Conservation (phyloP, 768 basidiomycete genomes). For the Polyporus arcularius region DNA sequence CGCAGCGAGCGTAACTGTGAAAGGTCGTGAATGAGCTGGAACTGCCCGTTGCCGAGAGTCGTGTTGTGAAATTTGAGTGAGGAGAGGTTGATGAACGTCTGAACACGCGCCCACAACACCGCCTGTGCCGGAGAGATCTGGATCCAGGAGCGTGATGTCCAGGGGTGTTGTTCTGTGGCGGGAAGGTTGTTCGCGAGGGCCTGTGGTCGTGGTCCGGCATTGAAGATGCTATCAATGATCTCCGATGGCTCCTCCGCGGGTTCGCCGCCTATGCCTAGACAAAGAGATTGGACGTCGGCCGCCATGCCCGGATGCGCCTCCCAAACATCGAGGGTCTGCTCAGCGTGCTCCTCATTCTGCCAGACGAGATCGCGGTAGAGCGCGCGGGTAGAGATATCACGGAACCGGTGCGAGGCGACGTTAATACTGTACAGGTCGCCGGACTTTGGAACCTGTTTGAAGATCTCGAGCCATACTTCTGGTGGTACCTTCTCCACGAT, state of each 20-base stretch:
- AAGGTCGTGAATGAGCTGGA: constrained; percentile 38
- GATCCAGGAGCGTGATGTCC: too few species aligned
- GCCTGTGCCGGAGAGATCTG: background rate
- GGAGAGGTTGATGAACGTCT: constrained; percentile 38
- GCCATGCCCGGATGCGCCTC: constrained; percentile 14
- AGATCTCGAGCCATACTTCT: constrained; percentile 42
- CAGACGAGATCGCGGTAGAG: constrained; percentile 39
- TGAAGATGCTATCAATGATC: too few species aligned
- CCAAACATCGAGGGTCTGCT: constrained; percentile 27
- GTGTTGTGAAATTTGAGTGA: constrained; percentile 41
- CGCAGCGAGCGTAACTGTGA: constrained; percentile 39
- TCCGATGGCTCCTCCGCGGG: too few species aligned
- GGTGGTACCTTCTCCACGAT: constrained; percentile 31
- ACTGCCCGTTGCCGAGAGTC: constrained; percentile 38
- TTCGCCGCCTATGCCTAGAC: constrained; percentile 11
- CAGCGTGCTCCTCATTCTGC: constrained; percentile 31
- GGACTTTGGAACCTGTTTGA: constrained; percentile 34
- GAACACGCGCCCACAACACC: constrained; percentile 20
- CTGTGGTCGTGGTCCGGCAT: too few species aligned
- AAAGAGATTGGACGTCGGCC: constrained; percentile 18
- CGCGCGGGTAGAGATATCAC: constrained; percentile 29
- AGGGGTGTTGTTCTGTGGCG: too few species aligned
- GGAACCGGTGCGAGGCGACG: constrained; percentile 33
- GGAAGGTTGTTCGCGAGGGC: constrained; percentile 7
- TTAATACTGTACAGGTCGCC: constrained; percentile 35